Percentiles rank a stretch among this genome's conserved stretches.
Evolutionary conservation across 2,329 filamentous ascomycete species (phyloP).

Genomic region (Stenocarpella maydis): DNA sequence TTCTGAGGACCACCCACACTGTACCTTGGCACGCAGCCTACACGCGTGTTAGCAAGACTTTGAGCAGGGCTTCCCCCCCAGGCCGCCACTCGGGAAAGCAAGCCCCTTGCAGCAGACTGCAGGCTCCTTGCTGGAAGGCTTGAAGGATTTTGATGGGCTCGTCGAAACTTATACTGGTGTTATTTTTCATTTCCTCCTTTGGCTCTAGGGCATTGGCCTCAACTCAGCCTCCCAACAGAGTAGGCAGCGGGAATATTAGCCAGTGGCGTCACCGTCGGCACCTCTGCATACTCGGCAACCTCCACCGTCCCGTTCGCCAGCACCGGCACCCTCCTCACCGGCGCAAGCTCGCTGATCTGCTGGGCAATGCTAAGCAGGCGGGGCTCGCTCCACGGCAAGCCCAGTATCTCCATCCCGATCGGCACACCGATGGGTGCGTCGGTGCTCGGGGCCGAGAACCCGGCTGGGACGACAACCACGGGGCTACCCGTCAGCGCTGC

Average conservation of each 20-base stretch:
- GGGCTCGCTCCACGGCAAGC: conserved; percentile 62
- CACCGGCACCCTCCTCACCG: conserved; percentile 55
- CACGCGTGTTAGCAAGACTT: not conserved
- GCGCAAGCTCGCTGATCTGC: conserved; percentile 54
- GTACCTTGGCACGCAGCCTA: no score
- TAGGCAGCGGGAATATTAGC: conserved; percentile 54
- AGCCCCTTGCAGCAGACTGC: no score
- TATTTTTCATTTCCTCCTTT: no score
- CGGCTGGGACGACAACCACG: conserved; percentile 57
- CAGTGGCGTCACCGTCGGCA: conserved; percentile 56
- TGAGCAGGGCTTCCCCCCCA: not conserved
- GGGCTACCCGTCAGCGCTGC: conserved; percentile 51
- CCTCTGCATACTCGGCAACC: conserved; percentile 48
- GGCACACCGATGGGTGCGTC: conserved; percentile 66
- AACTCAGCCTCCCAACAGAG: conserved; percentile 55
- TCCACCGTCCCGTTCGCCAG: conserved; percentile 32
- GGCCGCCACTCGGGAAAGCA: no score
- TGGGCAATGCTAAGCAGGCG: conserved; percentile 63
- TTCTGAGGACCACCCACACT: no score
- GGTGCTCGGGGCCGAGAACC: conserved; percentile 57
- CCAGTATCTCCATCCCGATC: conserved; percentile 71
- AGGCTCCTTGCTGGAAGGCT: no score
- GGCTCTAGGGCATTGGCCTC: no score
- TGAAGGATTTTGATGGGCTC: no score
- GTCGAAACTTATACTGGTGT: no score